These are phyloP conservation scores for Solanum infundibuliforme DNA, from an alignment of 257 asterid genomes.

Conservation along the genomic window DNA sequence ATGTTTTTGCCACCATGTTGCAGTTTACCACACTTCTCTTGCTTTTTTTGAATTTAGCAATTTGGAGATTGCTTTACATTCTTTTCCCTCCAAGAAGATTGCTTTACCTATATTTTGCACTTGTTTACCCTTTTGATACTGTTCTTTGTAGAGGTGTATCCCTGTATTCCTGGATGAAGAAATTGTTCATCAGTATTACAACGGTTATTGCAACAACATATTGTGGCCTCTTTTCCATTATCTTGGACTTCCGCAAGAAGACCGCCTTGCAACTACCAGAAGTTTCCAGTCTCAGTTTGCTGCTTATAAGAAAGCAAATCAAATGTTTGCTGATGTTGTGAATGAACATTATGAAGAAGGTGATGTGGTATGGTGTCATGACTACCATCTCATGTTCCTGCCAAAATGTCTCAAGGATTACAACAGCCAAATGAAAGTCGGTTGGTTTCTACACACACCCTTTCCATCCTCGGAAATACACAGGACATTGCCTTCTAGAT, in stretches of 20 bases:
- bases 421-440: constrained; percentile 78
- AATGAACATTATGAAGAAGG: constrained; percentile 69
- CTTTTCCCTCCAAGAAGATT: background rate
- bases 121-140: background rate
- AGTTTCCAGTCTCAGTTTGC: constrained; percentile 87
- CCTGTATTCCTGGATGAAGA: constrained; percentile 93
- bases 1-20: background rate
- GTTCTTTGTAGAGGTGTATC: constrained; percentile 60
- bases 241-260: constrained; percentile 95
- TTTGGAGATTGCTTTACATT: background rate
- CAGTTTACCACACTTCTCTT: background rate
- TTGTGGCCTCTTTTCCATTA: constrained; percentile 93
- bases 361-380: constrained; percentile 96
- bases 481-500: constrained; percentile 86
- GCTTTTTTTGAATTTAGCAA: background rate
- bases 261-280: constrained; percentile 84
- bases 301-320: constrained; percentile 77
- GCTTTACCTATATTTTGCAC: background rate
- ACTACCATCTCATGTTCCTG: constrained; percentile 92
- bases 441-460: constrained; percentile 96
- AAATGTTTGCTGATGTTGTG: constrained; percentile 94
- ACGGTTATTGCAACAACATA: constrained; percentile 89
- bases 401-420: constrained; percentile 70
- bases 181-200: constrained; percentile 85
- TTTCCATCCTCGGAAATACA: constrained; percentile 96